Base-by-base conservation (phyloP, 2,329 filamentous ascomycete genomes). In the Metarhizium sp. region DNA sequence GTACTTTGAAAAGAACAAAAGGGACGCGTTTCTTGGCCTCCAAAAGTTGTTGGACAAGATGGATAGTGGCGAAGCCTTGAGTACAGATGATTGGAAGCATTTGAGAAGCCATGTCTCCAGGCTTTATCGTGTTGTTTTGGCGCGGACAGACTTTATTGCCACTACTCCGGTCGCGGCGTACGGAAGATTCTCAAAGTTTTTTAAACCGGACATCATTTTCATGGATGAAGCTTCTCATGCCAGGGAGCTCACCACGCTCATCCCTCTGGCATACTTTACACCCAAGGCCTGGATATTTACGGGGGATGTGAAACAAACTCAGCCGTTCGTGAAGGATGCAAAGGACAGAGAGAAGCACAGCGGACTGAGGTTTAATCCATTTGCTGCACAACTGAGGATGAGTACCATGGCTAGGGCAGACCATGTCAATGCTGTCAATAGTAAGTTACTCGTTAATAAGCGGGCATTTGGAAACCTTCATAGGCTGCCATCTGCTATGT, bases 161-260 rank as follows among this genome's bases (percentile, higher is more conserved):
- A 75, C 75, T 0, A 77, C 75, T 1, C 75, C 75, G 0, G 75
- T 76, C 1, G 73, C 74, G 3, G 70, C 73, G 0, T 69, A 66
- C 4, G 68, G 69, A 0, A 60, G 63, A 0, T 74, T 77, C 38
- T 60, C 66, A 0, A 67, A 64, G 2, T 63, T 90, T 6, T 90
- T 91, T 36, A 86, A 87, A 59, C 89, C 90, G 0, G 88, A 94
- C 62, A 85, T 95, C 59, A 82, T 94, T 0, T 92, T 95, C 65
- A 88, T 95, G 59, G 90, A 92, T 47, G 90, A 95, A 67, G 72
- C 73, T 0, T 72, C 74, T 0, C 75, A 78, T 48, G 73, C 73
- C 0, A 63, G 75, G 16, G 75, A 78, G 59, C 62, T 77, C 0
- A 76, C 75, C 0, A 73, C 71, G 0, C 60, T 78, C 18, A 76